These are phyloP conservation scores for Physaria fendleri DNA, from an alignment of 345 rosid genomes.

Conservation along the genomic window DNA sequence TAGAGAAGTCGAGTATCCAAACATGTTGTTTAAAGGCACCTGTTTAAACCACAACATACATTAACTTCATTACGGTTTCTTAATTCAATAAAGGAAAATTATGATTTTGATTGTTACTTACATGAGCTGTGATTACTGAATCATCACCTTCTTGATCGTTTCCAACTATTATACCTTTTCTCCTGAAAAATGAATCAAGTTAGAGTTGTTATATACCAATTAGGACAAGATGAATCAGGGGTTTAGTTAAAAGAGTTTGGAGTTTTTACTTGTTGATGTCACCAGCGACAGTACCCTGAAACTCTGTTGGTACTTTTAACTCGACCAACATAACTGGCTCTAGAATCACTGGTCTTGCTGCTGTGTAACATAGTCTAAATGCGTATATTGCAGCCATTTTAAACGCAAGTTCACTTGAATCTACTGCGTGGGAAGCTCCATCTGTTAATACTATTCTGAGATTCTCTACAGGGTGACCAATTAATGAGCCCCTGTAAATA, in stretches of 20 bases:
- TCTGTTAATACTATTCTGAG: conserved; percentile 76
- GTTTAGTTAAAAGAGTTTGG: background rate
- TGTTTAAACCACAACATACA: conserved; percentile 16
- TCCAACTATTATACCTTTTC: conserved; percentile 95
- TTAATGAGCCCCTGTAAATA: conserved; percentile 73
- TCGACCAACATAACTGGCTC: conserved; percentile 98
- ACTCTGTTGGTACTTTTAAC: conserved; percentile 90
- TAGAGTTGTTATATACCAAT: background rate
- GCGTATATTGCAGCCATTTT: conserved; percentile 97
- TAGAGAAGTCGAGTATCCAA: conserved; percentile 93
- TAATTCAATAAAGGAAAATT: background rate
- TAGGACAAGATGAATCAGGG: background rate
- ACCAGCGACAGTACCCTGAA: conserved; percentile 96
- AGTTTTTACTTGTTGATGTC: conserved; percentile 87
- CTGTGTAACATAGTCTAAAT: conserved; percentile 86
- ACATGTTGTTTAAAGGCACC: conserved; percentile 98
- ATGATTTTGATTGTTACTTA: conserved; percentile 26
- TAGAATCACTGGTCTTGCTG: conserved; percentile 84
- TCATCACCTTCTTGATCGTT: conserved; percentile 98
- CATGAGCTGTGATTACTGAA: conserved; percentile 70
- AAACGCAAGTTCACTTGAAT: conserved; percentile 98
- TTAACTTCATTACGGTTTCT: background rate
- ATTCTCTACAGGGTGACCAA: conserved; percentile 96
- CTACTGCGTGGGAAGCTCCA: conserved; percentile 93
- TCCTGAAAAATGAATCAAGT: conserved; percentile 41